Evolutionary conservation across 2,329 filamentous ascomycete genomes (phyloP), one percentile per base, ranked within the genome.

Genomic region (Sclerotinia minor): DNA sequence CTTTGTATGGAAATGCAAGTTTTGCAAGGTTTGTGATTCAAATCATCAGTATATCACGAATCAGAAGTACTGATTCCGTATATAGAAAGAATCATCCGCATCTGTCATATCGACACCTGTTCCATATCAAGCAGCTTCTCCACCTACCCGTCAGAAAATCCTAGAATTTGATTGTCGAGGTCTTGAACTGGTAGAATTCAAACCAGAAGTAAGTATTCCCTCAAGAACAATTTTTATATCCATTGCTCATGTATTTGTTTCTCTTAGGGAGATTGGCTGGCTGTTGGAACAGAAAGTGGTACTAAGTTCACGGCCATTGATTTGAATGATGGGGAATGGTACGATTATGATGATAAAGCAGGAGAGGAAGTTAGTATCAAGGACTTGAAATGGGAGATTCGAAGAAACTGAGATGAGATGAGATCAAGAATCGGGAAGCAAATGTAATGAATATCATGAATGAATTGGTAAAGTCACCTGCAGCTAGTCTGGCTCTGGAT

Each of bases 1-100:
- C 80, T 99, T 99, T 79, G 95, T 99, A n/a, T 99, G 95, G 94
- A 94, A 89, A 79, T 99, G 95, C 85, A 97, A 96, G 80, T 94
- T 95, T 78, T 99, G 95, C 88, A 96, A 95, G 87, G 93, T 95
- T 73, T 41, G 80, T 78, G 24, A 24, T 15, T 13, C 5, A 24
- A 26, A 29, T 26, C 41, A n/a, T 21, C 32, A 19, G 41, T 29
- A 29, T n/a, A n/a, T 41, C 13, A 24, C 35, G 41, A 29, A 55
- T 24, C 24, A 26, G 26, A 49, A 58, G 6, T 49, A 1, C 47
- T 55, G 59, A 69, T 24, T 9, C 64, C 64, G 26, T 47, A 15
- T 57, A 24, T 21, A 94, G 92, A 85, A 91, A 79, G 91, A 95
- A 78, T 92, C 92, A 24, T 93, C 93, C 44, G 94, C 94, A 66